Evolutionary conservation across 768 basidiomycete species (phyloP).

Genomic region (Tulasnella sp.): DNA sequence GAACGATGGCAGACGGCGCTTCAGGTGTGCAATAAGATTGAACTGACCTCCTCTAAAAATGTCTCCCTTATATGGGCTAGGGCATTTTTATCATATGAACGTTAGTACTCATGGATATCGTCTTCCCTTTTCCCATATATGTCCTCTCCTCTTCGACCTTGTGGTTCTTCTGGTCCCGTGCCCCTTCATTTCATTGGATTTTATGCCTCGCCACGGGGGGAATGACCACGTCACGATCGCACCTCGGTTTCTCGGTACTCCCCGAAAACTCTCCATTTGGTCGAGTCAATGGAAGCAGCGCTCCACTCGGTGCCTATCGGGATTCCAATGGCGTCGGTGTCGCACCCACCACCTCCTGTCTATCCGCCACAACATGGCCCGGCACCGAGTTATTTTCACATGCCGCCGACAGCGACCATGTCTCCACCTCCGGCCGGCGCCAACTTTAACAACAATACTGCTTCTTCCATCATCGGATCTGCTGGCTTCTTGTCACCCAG

Average conservation of each 20-base stretch:
- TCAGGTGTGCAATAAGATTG: constrained; percentile 13
- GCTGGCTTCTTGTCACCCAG: constrained; percentile 5
- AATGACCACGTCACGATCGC: too few species aligned
- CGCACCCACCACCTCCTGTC: constrained; percentile 1
- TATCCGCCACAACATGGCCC: neutral
- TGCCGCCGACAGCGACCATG: constrained; percentile 14
- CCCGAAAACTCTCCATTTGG: too few species aligned
- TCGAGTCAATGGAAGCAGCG: neutral
- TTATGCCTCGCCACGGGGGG: too few species aligned
- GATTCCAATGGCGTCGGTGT: constrained; percentile 11
- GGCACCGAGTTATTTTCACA: neutral
- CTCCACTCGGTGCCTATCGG: constrained; percentile 9
- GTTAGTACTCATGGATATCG: constrained; percentile 10
- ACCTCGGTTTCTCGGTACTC: neutral
- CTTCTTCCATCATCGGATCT: neutral
- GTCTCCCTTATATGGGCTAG: neutral
- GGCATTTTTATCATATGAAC: neutral
- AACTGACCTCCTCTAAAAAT: neutral
- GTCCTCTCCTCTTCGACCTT: neutral
- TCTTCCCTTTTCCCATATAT: neutral
- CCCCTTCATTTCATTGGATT: neutral
- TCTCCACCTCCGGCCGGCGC: neutral
- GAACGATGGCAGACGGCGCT: neutral
- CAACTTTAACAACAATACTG: neutral
- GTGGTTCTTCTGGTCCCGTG: neutral